Percentiles rank a stretch among this genome's conserved stretches.
Conservation (phyloP, 2,329 filamentous ascomycete species). For the Diaporthe citri region DNA sequence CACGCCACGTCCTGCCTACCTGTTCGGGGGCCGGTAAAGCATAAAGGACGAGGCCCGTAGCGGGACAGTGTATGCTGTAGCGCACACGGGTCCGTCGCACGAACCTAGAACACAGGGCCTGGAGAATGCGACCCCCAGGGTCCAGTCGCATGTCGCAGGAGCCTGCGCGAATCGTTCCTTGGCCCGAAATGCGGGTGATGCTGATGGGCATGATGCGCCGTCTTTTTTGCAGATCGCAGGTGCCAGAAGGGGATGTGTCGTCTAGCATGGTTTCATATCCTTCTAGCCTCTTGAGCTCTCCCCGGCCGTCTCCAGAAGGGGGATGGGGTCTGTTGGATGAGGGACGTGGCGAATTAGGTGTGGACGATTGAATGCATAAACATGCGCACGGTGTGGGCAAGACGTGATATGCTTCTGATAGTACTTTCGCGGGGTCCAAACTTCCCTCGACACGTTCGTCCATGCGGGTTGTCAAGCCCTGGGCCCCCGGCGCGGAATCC, state of each 20-base stretch:
- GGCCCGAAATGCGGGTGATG: conserved; percentile 6
- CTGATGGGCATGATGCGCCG: conserved; percentile 20
- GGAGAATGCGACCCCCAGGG: conserved; percentile 21
- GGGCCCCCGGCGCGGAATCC: conserved; percentile 17
- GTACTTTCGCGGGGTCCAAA: neutral
- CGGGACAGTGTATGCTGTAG: neutral
- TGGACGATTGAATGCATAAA: neutral
- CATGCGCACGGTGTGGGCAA: conserved; percentile 24
- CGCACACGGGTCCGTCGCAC: conserved; percentile 1
- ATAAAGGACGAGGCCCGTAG: conserved; percentile 14
- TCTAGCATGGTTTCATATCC: conserved; percentile 22
- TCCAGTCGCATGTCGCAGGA: conserved; percentile 7
- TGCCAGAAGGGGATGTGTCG: conserved; percentile 24
- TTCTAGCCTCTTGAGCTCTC: conserved; percentile 15
- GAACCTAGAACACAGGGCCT: neutral
- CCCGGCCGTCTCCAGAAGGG: conserved; percentile 3
- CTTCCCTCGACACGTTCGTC: neutral
- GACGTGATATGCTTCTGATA: neutral
- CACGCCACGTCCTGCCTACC: neutral
- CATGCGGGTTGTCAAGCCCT: neutral
- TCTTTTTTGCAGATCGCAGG: conserved; percentile 13
- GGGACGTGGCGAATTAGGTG: conserved; percentile 1
- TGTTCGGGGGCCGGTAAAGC: conserved; percentile 16
- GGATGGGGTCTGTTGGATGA: neutral
- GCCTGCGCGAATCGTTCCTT: neutral